Evolutionary conservation across 768 basidiomycete genomes (phyloP).

Genomic region (Serendipita sp.): DNA sequence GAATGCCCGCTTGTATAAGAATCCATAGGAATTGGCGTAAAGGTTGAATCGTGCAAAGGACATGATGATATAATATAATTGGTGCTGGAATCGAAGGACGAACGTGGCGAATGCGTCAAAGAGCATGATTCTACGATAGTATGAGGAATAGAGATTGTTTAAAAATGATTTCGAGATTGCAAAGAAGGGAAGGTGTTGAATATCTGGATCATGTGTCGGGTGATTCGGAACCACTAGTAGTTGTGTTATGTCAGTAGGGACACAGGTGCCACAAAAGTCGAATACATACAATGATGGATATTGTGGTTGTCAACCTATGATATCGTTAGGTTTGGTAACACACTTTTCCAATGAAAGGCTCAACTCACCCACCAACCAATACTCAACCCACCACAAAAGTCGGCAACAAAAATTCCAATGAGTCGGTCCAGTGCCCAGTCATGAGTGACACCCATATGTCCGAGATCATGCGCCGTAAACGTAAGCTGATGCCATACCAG

Average conservation of each 20-base stretch:
- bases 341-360: background rate
- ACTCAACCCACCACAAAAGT: slow-evolving; percentile 84
- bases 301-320: slow-evolving; percentile 44
- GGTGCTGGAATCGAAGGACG: slow-evolving; percentile 69
- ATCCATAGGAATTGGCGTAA: slow-evolving; percentile 65
- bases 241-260: background rate
- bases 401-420: slow-evolving; percentile 61
- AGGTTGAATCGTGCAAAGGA: slow-evolving; percentile 89
- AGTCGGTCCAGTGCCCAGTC: slow-evolving; percentile 67
- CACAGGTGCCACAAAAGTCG: background rate
- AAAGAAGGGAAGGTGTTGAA: slow-evolving; percentile 69
- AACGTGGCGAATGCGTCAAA: slow-evolving; percentile 54
- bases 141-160: slow-evolving; percentile 76
- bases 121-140: slow-evolving; percentile 74
- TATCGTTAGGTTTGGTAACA: background rate
- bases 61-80: slow-evolving; percentile 83
- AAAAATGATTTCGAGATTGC: slow-evolving; percentile 84
- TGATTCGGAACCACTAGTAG: slow-evolving; percentile 71
- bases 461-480: slow-evolving; percentile 86
- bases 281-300: slow-evolving; percentile 52
- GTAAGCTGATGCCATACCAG: slow-evolving; percentile 90
- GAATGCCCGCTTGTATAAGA: slow-evolving; percentile 48
- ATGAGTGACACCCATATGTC: slow-evolving; percentile 88
- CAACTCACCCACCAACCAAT: slow-evolving; percentile 95
- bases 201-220: slow-evolving; percentile 68